Evolutionary conservation across 768 basidiomycete genomes (phyloP), one percentile per base, ranked within the genome.

Genomic region (Tricholomella constricta): DNA sequence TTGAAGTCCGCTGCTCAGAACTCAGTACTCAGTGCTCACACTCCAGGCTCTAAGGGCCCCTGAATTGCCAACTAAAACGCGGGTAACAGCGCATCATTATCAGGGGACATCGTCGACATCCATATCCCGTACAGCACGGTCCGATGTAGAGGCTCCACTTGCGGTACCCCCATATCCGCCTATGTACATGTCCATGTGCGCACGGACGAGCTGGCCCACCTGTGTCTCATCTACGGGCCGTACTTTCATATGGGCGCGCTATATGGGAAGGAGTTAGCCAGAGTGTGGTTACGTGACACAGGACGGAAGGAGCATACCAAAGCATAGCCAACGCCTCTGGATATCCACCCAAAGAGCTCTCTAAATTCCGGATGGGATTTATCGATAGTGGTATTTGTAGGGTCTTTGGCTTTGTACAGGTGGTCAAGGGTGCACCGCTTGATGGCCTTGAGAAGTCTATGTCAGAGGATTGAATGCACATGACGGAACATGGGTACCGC

Each of bases 331-430:
- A 78, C 78, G 4, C 81, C 80, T 22, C 78, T 67, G 52, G 78
- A 77, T 29, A 80, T 70, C 55, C 64, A 69, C 1, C 69, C 71
- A 44, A 75, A 78, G 6, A 82, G 57, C n/a, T 80, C 79, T 52
- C 78, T 82, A 60, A 76, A 81, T 25, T 82, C 80, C 0, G 77
- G 70, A 58, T 83, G 79, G 5, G 72, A 62, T 61, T 80, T 80
- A 45, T 72, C 72, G 26, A 75, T 64, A 40, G 54, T 56, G 27
- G 51, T 47, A n/a, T 61, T 63, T 17, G 63, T 70, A 57, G 72
- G 71, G 55, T 74, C 73, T 58, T 74, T 76, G 11, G 67, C 69
- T 35, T 63, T 66, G 22, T 63, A 68, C 12, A 81, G 66, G 34
- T 76, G 67, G 40, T 76, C 73, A 12, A 77, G 69, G 3, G 77